Base-by-base conservation (phyloP, 1,284 basidiomycete species). In the Rhodotorula sp. region DNA sequence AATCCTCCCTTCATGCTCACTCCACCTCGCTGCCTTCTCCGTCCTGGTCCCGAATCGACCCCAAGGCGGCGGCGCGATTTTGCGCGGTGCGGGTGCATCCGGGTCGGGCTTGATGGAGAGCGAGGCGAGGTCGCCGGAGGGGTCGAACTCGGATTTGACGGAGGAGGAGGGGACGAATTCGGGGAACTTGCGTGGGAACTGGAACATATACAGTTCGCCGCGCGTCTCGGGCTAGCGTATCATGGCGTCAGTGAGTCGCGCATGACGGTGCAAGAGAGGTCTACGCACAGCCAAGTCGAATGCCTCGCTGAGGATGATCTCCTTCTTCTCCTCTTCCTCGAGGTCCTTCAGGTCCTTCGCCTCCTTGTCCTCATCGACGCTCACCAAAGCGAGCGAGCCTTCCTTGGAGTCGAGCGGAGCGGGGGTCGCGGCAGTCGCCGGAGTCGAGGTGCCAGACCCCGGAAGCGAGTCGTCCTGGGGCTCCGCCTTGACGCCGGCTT, bases 121-220 rank as follows among this genome's bases (percentile, higher is more conserved):
- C 37, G 47, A 28, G 16, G 37, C 57, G 37, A 48, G 24, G 31
- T 55, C 52, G n/a, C 44, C 26, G 26, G 51, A 16, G 0, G 60
- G 18, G 28, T 66, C 61, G 52, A 15, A 31, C n/a, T 60, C 58
- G 40, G 31, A 18, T 26, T 37, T 34, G 22, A 48, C 30, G 28
- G 37, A 3, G 15, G 26, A 28, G 8, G 53, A n/a, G 8, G 30
- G 67, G 48, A 64, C 62, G 24, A 73, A 59, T 18, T 54, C 52
- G n/a, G 77, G 77, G 66, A 78, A 78, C n/a, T 67, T 63, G 48
- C 77, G 72, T 11, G 77, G 77, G 68, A 77, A 78, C 46, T 78
- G 77, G 62, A 78, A 75, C 62, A 78, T 68, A 70, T 77, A 77
- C 31, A 78, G 65, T 48, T 71, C 72, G 54, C 76, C 76, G 26